Evolutionary conservation across 2,329 filamentous ascomycete genomes (phyloP).

Genomic region (Xylariomycetidae sp.): DNA sequence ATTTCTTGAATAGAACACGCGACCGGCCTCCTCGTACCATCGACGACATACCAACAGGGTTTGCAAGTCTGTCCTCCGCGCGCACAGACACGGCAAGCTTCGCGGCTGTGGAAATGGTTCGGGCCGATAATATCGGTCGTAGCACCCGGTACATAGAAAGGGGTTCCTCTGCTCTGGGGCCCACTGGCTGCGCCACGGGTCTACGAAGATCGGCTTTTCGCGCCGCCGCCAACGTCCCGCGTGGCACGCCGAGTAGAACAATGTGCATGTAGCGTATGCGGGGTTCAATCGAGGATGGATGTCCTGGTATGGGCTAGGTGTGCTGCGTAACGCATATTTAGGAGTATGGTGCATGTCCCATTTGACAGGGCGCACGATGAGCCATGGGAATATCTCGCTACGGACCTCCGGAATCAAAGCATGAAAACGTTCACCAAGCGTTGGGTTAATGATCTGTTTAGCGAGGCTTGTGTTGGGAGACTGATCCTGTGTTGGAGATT

Average conservation of each 20-base stretch:
- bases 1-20: constrained; percentile 14
- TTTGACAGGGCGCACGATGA: constrained; percentile 13
- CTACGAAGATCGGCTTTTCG: background rate
- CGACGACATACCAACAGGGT: constrained; percentile 9
- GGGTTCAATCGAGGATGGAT: too few species aligned
- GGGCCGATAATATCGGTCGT: too few species aligned
- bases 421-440: constrained; percentile 9
- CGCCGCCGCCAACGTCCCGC: constrained; percentile 1
- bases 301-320: too few species aligned
- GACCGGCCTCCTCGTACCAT: constrained; percentile 14
- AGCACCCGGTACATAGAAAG: constrained; percentile 9
- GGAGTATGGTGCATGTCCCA: constrained; percentile 8
- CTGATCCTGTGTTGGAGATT: too few species aligned
- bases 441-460: too few species aligned
- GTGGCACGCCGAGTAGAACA: too few species aligned
- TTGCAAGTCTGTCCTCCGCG: constrained; percentile 6
- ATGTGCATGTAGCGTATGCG: too few species aligned
- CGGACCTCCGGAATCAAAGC: constrained; percentile 7
- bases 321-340: constrained; percentile 3
- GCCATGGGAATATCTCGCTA: constrained; percentile 10
- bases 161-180: constrained; percentile 7
- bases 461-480: too few species aligned
- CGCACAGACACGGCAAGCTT: constrained; percentile 14
- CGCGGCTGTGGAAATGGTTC: too few species aligned
- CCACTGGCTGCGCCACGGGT: constrained; percentile 11